A percentile compares a stretch with the other conserved stretches of the same genome.
These are phyloP conservation scores for Lichtheimia corymbifera DNA, from an alignment of 371 early-diverging fungal genomes.

Conservation along the genomic window DNA sequence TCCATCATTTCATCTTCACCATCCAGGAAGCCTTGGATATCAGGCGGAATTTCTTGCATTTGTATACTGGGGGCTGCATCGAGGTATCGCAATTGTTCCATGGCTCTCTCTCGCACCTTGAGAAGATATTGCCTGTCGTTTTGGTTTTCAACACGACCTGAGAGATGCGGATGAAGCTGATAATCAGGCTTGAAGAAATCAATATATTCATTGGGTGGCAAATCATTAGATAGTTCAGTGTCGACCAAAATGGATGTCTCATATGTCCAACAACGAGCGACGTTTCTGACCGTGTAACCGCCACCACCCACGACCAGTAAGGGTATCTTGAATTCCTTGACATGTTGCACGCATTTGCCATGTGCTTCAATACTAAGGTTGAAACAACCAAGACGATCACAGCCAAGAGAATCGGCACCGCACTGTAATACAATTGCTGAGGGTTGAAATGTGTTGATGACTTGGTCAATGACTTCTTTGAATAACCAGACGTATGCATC, in stretches of 20 bases:
- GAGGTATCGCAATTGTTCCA: constrained; percentile 90
- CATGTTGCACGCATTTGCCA: constrained; percentile 85
- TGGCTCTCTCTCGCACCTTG: constrained; percentile 73
- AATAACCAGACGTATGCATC: constrained; percentile 81
- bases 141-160: constrained; percentile 82
- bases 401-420: constrained; percentile 95
- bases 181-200: constrained; percentile 88
- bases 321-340: constrained; percentile 83
- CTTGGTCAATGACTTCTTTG: constrained; percentile 78
- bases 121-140: constrained; percentile 89
- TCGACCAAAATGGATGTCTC: constrained; percentile 89
- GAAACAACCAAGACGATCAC: constrained; percentile 91
- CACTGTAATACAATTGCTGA: constrained; percentile 91
- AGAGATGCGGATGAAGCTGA: constrained; percentile 78
- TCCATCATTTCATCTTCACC: constrained; percentile 60
- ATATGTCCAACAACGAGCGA: constrained; percentile 93
- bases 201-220: constrained; percentile 76
- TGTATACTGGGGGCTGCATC: constrained; percentile 96
- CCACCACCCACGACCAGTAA: constrained; percentile 92
- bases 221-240: constrained; percentile 69
- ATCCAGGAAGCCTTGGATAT: constrained; percentile 77
- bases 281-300: constrained; percentile 94
- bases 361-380: constrained; percentile 90
- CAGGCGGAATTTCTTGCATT: constrained; percentile 87
- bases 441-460: constrained; percentile 81